Evolutionary conservation across 345 rosid genomes (phyloP).

Genomic region (Gossypium raimondii): DNA sequence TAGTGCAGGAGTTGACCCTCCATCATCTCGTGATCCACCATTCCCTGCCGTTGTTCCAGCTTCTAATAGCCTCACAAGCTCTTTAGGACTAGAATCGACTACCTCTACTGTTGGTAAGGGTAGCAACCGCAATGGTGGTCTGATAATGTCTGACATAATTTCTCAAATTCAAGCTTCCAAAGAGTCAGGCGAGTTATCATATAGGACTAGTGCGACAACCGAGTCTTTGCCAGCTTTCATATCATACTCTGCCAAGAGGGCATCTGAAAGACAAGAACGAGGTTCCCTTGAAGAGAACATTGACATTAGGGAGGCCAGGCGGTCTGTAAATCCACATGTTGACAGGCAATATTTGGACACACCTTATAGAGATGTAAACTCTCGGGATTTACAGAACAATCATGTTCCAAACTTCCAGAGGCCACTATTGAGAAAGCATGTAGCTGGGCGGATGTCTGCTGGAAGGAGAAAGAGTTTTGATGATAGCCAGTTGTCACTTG

Average conservation of each 20-base stretch:
- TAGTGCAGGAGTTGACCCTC: constrained; percentile 99
- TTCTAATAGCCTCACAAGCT: constrained; percentile 49
- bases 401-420: constrained; percentile 92
- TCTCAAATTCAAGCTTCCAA: constrained; percentile 94
- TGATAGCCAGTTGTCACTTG: constrained; percentile 75
- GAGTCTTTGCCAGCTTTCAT: constrained; percentile 64
- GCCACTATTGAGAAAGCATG: constrained; percentile 87
- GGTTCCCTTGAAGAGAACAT: constrained; percentile 63
- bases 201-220: constrained; percentile 48
- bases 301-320: constrained; percentile 68
- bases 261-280: constrained; percentile 70
- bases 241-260: constrained; percentile 59
- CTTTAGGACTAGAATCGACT: constrained; percentile 52
- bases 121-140: constrained; percentile 74
- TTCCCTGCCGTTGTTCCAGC: constrained; percentile 73
- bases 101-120: constrained; percentile 46
- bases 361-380: constrained; percentile 52
- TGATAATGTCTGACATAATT: constrained; percentile 78
- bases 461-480: constrained; percentile 91
- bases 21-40: constrained; percentile 97
- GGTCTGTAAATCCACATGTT: constrained; percentile 41
- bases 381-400: constrained; percentile 66
- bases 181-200: constrained; percentile 67
- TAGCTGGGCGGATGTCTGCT: constrained; percentile 73
- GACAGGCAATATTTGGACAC: constrained; percentile 74